phyloP scores from a whole-genome alignment of 2,329 filamentous ascomycete genomes.

The Exophiala alcalophila region DNA sequence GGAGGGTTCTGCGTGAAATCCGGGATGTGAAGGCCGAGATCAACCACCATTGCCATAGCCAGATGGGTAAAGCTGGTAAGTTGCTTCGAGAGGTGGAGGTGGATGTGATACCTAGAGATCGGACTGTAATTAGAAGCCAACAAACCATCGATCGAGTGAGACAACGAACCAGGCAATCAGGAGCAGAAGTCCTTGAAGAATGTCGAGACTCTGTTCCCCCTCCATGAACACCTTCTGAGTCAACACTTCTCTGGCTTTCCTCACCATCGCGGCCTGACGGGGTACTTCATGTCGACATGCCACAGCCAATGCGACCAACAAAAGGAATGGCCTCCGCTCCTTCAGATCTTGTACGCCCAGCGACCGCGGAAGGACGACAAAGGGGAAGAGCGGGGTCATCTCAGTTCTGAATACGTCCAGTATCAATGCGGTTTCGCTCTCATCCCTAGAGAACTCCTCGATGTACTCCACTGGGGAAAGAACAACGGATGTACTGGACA shows the following conservation, averaged over 20 bases:
- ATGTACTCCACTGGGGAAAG: constrained; percentile 8
- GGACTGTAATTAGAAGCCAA: no score
- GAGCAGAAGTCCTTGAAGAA: constrained; percentile 41
- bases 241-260: constrained; percentile 33
- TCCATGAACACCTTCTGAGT: constrained; percentile 34
- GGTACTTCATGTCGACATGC: constrained; percentile 29
- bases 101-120: constrained; percentile 11
- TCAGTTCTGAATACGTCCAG: constrained; percentile 21
- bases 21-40: constrained; percentile 34
- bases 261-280: constrained; percentile 33
- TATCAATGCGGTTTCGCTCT: constrained; percentile 20
- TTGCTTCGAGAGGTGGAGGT: constrained; percentile 30
- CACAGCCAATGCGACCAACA: constrained; percentile 36
- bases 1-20: constrained; percentile 1
- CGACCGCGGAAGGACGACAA: constrained; percentile 27
- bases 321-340: constrained; percentile 36
- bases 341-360: constrained; percentile 24
- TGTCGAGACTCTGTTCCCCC: constrained; percentile 38
- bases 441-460: constrained; percentile 7
- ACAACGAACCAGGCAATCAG: constrained; percentile 36
- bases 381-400: constrained; percentile 33
- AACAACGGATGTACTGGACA: neutral
- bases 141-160: no score
- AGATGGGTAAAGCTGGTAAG: constrained; percentile 37
- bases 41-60: constrained; percentile 37